These are phyloP conservation scores for Fusarium sp. DNA, from an alignment of 2,329 filamentous ascomycete species.

Conservation along the genomic window DNA sequence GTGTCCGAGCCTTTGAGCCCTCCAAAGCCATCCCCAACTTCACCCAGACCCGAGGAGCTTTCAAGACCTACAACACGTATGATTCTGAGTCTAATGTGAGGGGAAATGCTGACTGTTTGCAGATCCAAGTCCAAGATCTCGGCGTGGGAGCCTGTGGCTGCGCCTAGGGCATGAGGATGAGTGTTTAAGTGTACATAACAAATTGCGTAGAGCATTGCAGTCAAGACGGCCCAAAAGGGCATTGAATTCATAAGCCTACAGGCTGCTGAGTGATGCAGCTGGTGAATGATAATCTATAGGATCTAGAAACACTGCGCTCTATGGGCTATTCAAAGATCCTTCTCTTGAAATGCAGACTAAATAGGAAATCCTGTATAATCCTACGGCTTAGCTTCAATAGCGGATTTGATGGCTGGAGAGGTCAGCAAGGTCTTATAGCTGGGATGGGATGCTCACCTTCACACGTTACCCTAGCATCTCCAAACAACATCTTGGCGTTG, in stretches of 20 bases:
- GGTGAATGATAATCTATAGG: conserved; percentile 26
- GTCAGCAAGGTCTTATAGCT: conserved; percentile 37
- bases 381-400: conserved; percentile 51
- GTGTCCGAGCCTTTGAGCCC: conserved; percentile 80
- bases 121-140: conserved; percentile 66
- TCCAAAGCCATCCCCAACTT: conserved; percentile 76
- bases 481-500: conserved; percentile 90
- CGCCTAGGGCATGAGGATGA: conserved; percentile 47
- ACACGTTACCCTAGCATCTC: conserved; percentile 85
- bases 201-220: conserved; percentile 37
- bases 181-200: conserved; percentile 45
- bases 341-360: conserved; percentile 22
- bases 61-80: conserved; percentile 95
- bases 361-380: conserved; percentile 19
- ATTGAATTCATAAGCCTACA: conserved; percentile 32
- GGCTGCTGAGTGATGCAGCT: conserved; percentile 13
- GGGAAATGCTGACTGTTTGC: conserved; percentile 29
- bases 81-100: conserved; percentile 52
- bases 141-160: conserved; percentile 62
- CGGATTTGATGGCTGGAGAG: conserved; percentile 54
- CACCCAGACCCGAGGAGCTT: conserved; percentile 81
- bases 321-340: conserved; percentile 31
- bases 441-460: conserved; percentile 69
- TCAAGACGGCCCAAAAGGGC: conserved; percentile 24
- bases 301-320: conserved; percentile 41